These are phyloP conservation scores for Apiospora rasikravindrae DNA, from an alignment of 2,329 filamentous ascomycete genomes.

Conservation along the genomic window DNA sequence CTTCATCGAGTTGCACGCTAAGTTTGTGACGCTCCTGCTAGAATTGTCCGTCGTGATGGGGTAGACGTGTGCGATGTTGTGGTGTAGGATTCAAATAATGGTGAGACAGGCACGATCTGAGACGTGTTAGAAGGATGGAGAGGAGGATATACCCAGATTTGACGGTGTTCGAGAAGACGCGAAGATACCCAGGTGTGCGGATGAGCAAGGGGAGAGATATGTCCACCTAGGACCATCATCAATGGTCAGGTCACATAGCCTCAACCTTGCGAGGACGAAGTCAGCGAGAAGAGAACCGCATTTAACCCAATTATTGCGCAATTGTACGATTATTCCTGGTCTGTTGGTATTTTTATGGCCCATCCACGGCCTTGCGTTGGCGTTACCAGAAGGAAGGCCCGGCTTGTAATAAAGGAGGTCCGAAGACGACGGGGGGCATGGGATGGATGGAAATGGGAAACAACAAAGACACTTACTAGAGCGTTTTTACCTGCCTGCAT, in stretches of 20 bases:
- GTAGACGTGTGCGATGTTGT: constrained; percentile 30
- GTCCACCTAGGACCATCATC: not conserved
- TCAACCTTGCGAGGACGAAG: not conserved
- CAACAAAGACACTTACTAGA: not conserved
- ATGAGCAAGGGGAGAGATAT: not conserved
- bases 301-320: not conserved
- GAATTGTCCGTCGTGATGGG: constrained; percentile 62
- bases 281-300: not conserved
- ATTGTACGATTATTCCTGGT: not conserved
- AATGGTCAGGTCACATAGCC: not conserved
- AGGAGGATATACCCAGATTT: constrained; percentile 18
- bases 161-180: constrained; percentile 15
- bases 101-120: not conserved
- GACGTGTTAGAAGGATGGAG: not conserved
- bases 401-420: not conserved
- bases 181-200: constrained; percentile 18
- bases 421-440: not conserved
- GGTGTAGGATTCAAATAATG: not conserved
- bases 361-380: not conserved
- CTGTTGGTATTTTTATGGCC: not conserved
- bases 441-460: not conserved
- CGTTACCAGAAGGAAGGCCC: not conserved
- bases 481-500: not conserved
- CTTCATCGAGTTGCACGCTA: constrained; percentile 69
- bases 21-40: constrained; percentile 67